Conservation (phyloP, 1,284 basidiomycete species). For the Trichosporon coremiiforme region DNA sequence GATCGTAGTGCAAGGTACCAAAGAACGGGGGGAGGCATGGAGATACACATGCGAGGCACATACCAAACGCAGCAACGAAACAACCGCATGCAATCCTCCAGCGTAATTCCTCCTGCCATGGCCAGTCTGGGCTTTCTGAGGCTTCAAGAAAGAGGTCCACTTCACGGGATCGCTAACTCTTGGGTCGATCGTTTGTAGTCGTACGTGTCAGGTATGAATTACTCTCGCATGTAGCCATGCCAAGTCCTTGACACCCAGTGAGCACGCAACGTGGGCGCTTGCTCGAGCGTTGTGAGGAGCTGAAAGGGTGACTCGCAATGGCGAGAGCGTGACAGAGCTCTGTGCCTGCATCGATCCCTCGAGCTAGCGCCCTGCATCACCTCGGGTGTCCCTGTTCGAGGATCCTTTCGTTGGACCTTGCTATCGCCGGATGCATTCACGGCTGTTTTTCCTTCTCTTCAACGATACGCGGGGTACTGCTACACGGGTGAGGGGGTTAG, state of each 20-base stretch:
- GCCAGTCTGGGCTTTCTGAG: no score
- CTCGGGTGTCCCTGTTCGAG: background rate
- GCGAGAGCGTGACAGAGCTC: background rate
- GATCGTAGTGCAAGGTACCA: background rate
- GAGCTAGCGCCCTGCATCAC: background rate
- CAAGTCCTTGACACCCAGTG: background rate
- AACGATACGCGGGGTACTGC: background rate
- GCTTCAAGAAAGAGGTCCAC: background rate
- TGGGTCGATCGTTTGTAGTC: background rate
- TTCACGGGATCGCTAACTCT: background rate
- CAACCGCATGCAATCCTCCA: background rate
- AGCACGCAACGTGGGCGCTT: background rate
- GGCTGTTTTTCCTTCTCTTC: background rate
- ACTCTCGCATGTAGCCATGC: background rate
- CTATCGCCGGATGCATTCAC: constrained; percentile 9
- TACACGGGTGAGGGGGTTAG: no score
- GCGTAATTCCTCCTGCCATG: no score
- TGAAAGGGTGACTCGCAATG: background rate
- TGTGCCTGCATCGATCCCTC: background rate
- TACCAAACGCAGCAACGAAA: constrained; percentile 10
- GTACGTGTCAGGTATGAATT: background rate
- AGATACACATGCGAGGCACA: background rate
- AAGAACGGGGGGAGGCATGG: constrained; percentile 10
- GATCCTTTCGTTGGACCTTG: background rate
- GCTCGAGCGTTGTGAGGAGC: background rate